phyloP scores from a whole-genome alignment of 768 basidiomycete species.

The Hirschioporus abietinus region DNA sequence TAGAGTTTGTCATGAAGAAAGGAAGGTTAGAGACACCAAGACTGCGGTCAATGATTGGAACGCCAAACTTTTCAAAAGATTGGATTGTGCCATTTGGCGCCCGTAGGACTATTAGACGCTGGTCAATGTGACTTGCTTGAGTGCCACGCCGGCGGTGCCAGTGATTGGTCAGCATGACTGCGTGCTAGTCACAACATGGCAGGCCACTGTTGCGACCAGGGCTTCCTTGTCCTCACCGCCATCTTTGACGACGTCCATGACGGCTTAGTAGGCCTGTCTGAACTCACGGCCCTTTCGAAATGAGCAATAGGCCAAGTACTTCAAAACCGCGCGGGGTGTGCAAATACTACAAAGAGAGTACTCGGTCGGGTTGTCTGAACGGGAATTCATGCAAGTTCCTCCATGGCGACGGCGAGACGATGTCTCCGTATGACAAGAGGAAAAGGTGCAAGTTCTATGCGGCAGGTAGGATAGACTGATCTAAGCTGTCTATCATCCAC shows the following conservation, averaged over 20 bases:
- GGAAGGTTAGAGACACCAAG: too few relatives aligned
- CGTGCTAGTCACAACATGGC: background rate
- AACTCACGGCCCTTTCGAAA: background rate
- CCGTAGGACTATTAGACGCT: background rate
- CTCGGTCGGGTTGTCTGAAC: slow-evolving; percentile 63
- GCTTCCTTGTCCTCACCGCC: background rate
- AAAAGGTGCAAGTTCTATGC: slow-evolving; percentile 67
- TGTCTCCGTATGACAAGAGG: slow-evolving; percentile 66
- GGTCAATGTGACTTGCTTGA: background rate
- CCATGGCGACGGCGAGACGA: slow-evolving; percentile 44
- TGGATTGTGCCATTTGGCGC: background rate
- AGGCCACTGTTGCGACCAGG: background rate
- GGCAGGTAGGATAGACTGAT: slow-evolving; percentile 35
- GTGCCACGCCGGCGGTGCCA: too few relatives aligned
- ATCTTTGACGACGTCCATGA: background rate
- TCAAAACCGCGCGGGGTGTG: slow-evolving; percentile 70
- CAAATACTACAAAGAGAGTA: slow-evolving; percentile 46
- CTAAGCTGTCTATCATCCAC: background rate
- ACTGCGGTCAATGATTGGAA: too few relatives aligned
- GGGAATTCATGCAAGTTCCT: slow-evolving; percentile 72
- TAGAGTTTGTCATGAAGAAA: background rate
- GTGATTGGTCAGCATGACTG: background rate
- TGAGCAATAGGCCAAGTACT: slow-evolving; percentile 27
- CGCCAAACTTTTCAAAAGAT: too few relatives aligned
- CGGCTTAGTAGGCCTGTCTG: background rate